A percentile compares a stretch with the other conserved stretches of the same genome.
phyloP scores from a whole-genome alignment of 2,329 filamentous ascomycete genomes.

The Apiospora malaysiana region DNA sequence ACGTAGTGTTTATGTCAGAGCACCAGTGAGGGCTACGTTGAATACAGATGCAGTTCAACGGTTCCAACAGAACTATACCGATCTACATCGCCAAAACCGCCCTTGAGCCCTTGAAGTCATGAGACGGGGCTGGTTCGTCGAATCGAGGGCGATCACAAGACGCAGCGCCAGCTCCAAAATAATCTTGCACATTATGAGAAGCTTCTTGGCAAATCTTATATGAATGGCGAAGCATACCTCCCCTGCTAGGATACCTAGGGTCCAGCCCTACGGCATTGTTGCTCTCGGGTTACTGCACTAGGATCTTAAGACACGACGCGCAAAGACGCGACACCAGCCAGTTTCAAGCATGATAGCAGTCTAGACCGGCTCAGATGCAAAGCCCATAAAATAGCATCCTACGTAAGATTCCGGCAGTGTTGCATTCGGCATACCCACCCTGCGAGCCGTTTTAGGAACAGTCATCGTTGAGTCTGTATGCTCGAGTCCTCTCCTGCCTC shows the following conservation, averaged over 20 bases:
- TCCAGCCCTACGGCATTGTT: not conserved
- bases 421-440: not conserved
- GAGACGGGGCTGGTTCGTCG: not conserved
- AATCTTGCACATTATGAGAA: not conserved
- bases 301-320: not conserved
- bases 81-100: not conserved
- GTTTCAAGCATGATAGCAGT: not conserved
- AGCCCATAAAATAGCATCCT: not conserved
- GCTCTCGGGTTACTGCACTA: not conserved
- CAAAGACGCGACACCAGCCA: not conserved
- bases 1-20: not conserved
- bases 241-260: not conserved
- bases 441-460: not conserved
- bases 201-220: not conserved
- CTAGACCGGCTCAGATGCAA: not conserved
- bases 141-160: not conserved
- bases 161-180: not conserved
- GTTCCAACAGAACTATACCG: not conserved
- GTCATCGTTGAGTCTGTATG: not conserved
- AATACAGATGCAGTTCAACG: not conserved
- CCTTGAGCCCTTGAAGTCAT: not conserved
- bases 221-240: not conserved
- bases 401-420: slow-evolving; percentile 10
- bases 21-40: not conserved
- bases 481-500: not conserved